Conservation (phyloP, 139 green algal genomes). For the Astrephomene gubernaculifera region DNA sequence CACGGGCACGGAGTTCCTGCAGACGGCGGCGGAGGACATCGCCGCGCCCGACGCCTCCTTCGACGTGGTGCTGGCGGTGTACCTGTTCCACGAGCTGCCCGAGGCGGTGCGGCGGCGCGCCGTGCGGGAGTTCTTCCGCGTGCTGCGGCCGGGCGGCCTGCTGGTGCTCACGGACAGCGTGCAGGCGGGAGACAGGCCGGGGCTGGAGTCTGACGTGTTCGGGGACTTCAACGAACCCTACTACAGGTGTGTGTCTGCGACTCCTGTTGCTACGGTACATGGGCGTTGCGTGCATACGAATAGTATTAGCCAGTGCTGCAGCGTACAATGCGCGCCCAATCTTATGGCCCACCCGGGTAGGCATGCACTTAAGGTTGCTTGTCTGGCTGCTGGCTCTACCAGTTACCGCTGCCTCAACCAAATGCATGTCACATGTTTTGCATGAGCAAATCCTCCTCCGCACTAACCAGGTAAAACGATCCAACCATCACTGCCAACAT, state of each 20-base stretch:
- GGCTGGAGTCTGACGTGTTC: conserved; percentile 72
- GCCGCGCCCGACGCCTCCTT: conserved; percentile 64
- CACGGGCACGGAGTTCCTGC: conserved; percentile 47
- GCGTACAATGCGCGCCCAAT: too few species aligned
- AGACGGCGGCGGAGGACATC: conserved; percentile 73
- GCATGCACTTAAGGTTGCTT: too few species aligned
- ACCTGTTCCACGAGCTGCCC: conserved; percentile 93
- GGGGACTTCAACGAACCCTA: conserved; percentile 72
- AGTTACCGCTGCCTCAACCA: too few species aligned
- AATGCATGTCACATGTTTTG: too few species aligned
- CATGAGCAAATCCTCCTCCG: too few species aligned
- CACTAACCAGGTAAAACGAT: too few species aligned
- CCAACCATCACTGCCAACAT: too few species aligned
- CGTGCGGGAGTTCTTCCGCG: conserved; percentile 77
- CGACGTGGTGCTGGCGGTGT: conserved; percentile 73
- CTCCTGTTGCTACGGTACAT: too few species aligned
- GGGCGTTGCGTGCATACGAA: too few species aligned
- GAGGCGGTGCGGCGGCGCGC: conserved; percentile 51
- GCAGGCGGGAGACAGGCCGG: conserved; percentile 67
- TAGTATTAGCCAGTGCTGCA: too few species aligned
- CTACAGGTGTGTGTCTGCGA: conserved; percentile 64
- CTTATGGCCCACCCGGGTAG: too few species aligned
- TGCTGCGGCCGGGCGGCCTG: conserved; percentile 85
- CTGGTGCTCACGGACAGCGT: conserved; percentile 66
- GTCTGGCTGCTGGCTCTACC: too few species aligned